A percentile compares a stretch with the other conserved stretches of the same genome.
phyloP scores from a whole-genome alignment of 306 rosid species.

The Malus domestica region DNA sequence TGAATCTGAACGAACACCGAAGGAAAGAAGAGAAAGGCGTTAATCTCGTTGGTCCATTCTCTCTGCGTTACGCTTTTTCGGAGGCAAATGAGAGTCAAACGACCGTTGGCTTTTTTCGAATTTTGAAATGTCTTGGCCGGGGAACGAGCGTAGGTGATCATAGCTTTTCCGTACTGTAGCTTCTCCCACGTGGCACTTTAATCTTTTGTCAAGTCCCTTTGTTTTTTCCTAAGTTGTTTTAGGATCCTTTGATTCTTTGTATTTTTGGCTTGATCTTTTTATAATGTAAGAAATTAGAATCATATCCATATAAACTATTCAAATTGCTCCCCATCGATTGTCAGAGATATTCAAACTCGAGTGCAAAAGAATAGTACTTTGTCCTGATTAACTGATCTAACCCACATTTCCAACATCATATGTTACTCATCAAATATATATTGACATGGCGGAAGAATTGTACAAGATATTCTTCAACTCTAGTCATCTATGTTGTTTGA shows the following conservation, averaged over 20 bases:
- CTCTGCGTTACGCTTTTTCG: conserved; percentile 13
- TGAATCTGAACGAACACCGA: conserved; percentile 7
- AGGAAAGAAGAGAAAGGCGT: conserved; percentile 5
- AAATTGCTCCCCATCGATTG: too few relatives aligned
- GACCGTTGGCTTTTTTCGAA: conserved; percentile 50
- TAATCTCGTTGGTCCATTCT: conserved; percentile 19
- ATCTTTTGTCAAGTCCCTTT: not conserved
- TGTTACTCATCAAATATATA: too few relatives aligned
- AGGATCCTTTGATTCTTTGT: not conserved
- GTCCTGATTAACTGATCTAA: too few relatives aligned
- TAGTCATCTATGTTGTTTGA: not conserved
- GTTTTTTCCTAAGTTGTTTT: not conserved
- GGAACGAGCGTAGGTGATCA: not conserved
- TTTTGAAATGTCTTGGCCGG: conserved; percentile 50
- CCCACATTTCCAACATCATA: fast-evolving
- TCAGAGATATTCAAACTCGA: too few relatives aligned
- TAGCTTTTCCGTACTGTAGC: not conserved
- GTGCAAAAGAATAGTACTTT: fast-evolving
- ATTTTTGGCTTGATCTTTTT: too few relatives aligned
- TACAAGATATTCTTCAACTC: not conserved
- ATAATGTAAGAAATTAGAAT: too few relatives aligned
- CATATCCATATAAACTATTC: too few relatives aligned
- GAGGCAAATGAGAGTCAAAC: not conserved
- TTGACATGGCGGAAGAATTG: not conserved
- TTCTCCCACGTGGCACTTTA: conserved; percentile 1